Conservation (phyloP, 2,329 filamentous ascomycete species). For the Periconia sp. region DNA sequence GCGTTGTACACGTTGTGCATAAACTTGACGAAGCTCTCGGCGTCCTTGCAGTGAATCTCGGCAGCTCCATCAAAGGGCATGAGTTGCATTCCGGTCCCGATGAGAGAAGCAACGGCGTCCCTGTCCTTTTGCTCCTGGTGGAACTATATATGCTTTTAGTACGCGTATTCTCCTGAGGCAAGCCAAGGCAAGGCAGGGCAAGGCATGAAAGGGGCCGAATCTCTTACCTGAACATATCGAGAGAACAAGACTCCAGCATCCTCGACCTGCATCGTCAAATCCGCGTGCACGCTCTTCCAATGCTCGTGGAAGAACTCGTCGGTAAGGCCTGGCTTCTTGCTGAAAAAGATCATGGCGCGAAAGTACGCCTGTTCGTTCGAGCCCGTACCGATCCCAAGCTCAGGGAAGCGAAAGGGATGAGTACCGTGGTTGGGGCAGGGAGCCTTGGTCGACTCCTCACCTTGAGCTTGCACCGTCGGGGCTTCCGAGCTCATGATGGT, state of each 20-base stretch:
- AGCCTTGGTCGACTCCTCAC: no score
- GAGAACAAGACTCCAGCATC: conserved; percentile 7
- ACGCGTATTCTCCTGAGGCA: no score
- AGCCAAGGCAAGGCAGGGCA: no score
- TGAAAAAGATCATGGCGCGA: conserved; percentile 6
- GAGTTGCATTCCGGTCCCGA: no score
- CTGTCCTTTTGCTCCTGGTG: conserved; percentile 13
- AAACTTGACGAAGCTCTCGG: conserved; percentile 8
- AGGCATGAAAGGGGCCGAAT: no score
- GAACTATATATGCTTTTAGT: no score
- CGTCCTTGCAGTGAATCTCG: conserved; percentile 16
- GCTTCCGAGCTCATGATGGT: no score
- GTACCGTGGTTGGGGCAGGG: no score
- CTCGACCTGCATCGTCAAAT: conserved; percentile 10
- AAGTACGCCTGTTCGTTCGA: conserved; percentile 7
- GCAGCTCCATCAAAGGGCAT: conserved; percentile 18
- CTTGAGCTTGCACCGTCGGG: no score
- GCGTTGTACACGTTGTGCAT: conserved; percentile 3
- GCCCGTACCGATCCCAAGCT: conserved; percentile 1
- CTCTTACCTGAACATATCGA: conserved; percentile 18
- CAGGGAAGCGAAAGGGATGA: no score
- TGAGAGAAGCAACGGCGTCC: conserved; percentile 4
- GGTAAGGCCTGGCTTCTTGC: not conserved
- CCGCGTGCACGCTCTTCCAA: conserved; percentile 20
- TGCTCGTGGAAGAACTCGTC: conserved; percentile 8